phyloP scores from a whole-genome alignment of 2,329 filamentous ascomycete species.

The Colletotrichum musicola region DNA sequence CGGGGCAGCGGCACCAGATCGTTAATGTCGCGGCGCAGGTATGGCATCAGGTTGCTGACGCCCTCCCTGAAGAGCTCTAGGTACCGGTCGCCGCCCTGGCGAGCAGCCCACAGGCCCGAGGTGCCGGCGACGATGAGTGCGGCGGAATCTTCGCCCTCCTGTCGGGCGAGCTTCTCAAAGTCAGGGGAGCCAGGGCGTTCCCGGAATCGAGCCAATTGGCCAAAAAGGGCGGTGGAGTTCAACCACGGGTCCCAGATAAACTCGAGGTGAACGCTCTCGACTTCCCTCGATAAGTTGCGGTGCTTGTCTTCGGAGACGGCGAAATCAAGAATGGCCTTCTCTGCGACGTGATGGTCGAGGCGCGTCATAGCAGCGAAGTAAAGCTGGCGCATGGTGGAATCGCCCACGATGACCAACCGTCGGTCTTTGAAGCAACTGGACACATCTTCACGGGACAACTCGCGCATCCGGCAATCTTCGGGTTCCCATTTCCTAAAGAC shows the following conservation, averaged over 20 bases:
- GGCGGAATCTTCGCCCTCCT: slow-evolving; percentile 45
- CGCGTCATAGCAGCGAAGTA: slow-evolving; percentile 63
- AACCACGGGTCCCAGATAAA: slow-evolving; percentile 74
- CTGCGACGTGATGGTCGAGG: slow-evolving; percentile 30
- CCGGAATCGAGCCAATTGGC: slow-evolving; percentile 36
- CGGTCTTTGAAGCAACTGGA: slow-evolving; percentile 63
- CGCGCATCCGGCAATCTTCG: slow-evolving; percentile 68
- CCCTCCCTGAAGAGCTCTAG: slow-evolving; percentile 59
- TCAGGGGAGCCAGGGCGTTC: slow-evolving; percentile 31
- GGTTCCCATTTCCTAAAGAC: slow-evolving; percentile 68
- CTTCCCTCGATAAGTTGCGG: slow-evolving; percentile 28
- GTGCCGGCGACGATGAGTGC: slow-evolving; percentile 65
- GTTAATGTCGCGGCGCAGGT: slow-evolving; percentile 45
- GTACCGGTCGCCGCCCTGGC: slow-evolving; percentile 60
- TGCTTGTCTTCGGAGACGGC: slow-evolving; percentile 33
- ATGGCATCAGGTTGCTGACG: slow-evolving; percentile 59
- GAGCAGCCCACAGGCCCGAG: slow-evolving; percentile 67
- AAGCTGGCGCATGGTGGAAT: slow-evolving; percentile 70
- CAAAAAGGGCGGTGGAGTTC: slow-evolving; percentile 53
- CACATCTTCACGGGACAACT: slow-evolving; percentile 66
- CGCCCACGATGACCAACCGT: slow-evolving; percentile 70
- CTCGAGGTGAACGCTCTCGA: slow-evolving; percentile 35
- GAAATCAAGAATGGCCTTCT: slow-evolving; percentile 35
- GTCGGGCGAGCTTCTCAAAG: slow-evolving; percentile 26
- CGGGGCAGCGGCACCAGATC: slow-evolving; percentile 40